Evolutionary conservation across 768 basidiomycete genomes (phyloP).

Genomic region (Boletus speciosus): DNA sequence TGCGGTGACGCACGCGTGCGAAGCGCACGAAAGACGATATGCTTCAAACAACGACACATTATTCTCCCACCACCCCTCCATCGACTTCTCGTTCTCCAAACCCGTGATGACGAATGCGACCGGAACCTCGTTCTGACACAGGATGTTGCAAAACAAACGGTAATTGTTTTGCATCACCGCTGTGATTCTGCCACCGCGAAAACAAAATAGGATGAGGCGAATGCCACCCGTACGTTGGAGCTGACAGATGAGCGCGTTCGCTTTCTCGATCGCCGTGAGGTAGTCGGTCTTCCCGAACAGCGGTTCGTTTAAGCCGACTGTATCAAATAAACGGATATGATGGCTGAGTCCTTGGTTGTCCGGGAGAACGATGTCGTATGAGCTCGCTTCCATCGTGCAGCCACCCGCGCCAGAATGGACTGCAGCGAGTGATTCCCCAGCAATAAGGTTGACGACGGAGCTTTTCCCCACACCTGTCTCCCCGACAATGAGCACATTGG

Average conservation of each 20-base stretch:
- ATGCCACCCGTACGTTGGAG: constrained; percentile 32
- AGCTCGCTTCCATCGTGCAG: constrained; percentile 33
- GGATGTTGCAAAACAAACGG: constrained; percentile 26
- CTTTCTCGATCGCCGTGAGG: constrained; percentile 30
- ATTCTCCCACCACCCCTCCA: constrained; percentile 34
- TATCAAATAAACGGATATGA: constrained; percentile 32
- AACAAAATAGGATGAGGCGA: constrained; percentile 32
- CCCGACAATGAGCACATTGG: constrained; percentile 39
- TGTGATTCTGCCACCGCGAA: constrained; percentile 33
- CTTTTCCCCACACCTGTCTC: constrained; percentile 37
- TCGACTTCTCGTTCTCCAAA: constrained; percentile 30
- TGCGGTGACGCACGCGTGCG: constrained; percentile 40
- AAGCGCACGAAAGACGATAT: constrained; percentile 22
- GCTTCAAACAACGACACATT: constrained; percentile 32
- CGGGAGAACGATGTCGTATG: constrained; percentile 26
- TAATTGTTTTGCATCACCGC: constrained; percentile 31
- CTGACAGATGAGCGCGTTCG: constrained; percentile 33
- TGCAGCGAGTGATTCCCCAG: constrained; percentile 23
- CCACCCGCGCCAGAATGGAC: constrained; percentile 32
- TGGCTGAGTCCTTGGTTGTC: constrained; percentile 13
- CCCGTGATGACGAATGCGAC: constrained; percentile 32
- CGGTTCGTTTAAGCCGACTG: constrained; percentile 32
- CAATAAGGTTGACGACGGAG: constrained; percentile 40
- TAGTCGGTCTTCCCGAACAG: constrained; percentile 19
- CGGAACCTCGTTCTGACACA: constrained; percentile 31